Percentiles rank a stretch among this genome's conserved stretches.
phyloP scores from a whole-genome alignment of 1,139 yeast genomes.

The Keqinozyma sinolaborantium region DNA sequence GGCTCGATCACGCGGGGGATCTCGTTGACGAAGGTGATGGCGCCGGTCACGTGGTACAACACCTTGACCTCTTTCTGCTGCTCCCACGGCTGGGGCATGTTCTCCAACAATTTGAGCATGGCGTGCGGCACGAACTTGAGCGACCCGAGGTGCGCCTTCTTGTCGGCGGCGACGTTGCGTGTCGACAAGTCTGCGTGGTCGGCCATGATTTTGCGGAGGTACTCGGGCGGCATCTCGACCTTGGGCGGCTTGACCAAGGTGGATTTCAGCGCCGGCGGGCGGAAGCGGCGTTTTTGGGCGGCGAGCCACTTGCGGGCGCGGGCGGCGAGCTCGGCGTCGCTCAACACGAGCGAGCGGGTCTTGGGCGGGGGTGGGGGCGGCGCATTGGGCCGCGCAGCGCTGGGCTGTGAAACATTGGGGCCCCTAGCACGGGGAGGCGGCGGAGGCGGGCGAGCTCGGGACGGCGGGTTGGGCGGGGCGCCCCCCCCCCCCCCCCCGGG shows the following conservation, averaged over 20 bases:
- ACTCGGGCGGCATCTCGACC: slow-evolving; percentile 92
- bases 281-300: slow-evolving; percentile 55
- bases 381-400: slow-evolving; percentile 5
- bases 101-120: slow-evolving; percentile 79
- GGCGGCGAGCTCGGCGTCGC: slow-evolving; percentile 26
- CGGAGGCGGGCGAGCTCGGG: slow-evolving; percentile 13
- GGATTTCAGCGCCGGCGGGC: slow-evolving; percentile 19
- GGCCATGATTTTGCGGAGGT: slow-evolving; percentile 76
- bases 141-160: slow-evolving; percentile 85
- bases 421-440: slow-evolving; percentile 14
- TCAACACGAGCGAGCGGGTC: slow-evolving; percentile 5
- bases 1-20: slow-evolving; percentile 91
- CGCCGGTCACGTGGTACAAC: slow-evolving; percentile 87
- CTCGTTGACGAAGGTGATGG: slow-evolving; percentile 93
- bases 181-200: slow-evolving; percentile 88
- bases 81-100: slow-evolving; percentile 99
- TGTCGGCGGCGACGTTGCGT: slow-evolving; percentile 78
- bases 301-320: slow-evolving; percentile 64
- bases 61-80: slow-evolving; percentile 80
- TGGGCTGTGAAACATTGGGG: slow-evolving; percentile 2
- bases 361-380: slow-evolving; percentile 15
- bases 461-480: slow-evolving; percentile 7
- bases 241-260: slow-evolving; percentile 54
- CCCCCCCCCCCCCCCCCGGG: slow-evolving; percentile 5
- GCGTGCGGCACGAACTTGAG: slow-evolving; percentile 96